Conservation (phyloP, 352 stramenopile species). For the Globisporangium cystogenes region DNA sequence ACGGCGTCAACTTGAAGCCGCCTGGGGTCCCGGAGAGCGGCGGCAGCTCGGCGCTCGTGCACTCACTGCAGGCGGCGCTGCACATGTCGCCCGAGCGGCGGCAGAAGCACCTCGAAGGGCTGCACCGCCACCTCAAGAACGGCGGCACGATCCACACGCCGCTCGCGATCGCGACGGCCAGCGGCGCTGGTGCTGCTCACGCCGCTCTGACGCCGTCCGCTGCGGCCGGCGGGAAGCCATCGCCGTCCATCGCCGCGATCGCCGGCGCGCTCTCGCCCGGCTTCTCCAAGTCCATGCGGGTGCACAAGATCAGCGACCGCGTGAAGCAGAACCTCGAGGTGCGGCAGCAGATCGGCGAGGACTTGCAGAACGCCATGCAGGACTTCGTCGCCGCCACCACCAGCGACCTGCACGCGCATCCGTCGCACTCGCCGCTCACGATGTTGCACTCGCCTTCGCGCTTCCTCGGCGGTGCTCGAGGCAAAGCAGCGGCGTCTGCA, state of each 20-base stretch:
- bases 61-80: conserved; percentile 2
- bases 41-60: conserved; percentile 7
- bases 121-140: conserved; percentile 62
- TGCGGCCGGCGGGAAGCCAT: not conserved
- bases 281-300: not conserved
- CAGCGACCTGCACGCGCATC: not conserved
- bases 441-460: not conserved
- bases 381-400: conserved; percentile 38
- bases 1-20: conserved; percentile 18
- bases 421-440: not conserved
- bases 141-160: conserved; percentile 39
- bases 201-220: not conserved
- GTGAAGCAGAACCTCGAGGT: conserved; percentile 28
- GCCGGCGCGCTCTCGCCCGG: conserved; percentile 2
- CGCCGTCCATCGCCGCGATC: conserved; percentile 7
- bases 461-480: not conserved
- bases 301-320: conserved; percentile 5
- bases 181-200: not conserved
- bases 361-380: conserved; percentile 53
- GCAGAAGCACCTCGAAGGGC: conserved; percentile 36
- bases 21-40: not conserved
- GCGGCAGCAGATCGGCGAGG: conserved; percentile 35
- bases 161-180: conserved; percentile 11
- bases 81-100: conserved; percentile 11
- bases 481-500: not conserved